These are phyloP conservation scores for Kluyveromyces sp. DNA, from an alignment of 1,139 yeast genomes.

Conservation along the genomic window DNA sequence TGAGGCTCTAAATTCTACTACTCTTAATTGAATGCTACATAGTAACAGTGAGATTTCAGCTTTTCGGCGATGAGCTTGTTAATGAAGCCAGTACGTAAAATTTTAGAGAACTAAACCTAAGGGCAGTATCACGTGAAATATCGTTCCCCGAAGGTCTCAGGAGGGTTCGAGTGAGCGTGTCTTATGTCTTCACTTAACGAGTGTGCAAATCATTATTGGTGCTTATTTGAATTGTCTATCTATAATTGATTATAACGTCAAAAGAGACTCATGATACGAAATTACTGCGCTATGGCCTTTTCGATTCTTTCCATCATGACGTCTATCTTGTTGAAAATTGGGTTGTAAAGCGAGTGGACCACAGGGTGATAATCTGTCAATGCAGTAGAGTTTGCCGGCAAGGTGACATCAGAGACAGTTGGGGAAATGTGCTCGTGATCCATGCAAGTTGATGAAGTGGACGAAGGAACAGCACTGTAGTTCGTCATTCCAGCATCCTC, in stretches of 20 bases:
- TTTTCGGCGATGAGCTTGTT: not conserved
- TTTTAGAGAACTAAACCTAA: not conserved
- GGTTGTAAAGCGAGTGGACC: slow-evolving; percentile 43
- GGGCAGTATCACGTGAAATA: not conserved
- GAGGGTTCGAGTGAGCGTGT: not conserved
- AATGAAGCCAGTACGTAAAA: not conserved
- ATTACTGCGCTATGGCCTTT: slow-evolving; percentile 1
- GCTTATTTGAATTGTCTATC: not conserved
- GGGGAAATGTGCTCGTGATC: slow-evolving; percentile 2
- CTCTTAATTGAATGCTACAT: too few relatives aligned
- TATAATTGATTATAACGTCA: not conserved
- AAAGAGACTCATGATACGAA: not conserved
- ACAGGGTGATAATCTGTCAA: slow-evolving; percentile 34
- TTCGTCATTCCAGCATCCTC: not conserved
- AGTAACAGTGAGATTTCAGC: not conserved
- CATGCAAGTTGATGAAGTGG: slow-evolving; percentile 5
- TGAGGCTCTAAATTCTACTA: too few relatives aligned
- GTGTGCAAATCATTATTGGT: not conserved
- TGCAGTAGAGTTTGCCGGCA: not conserved
- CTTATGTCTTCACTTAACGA: not conserved
- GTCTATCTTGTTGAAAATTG: slow-evolving; percentile 44
- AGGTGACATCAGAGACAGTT: slow-evolving; percentile 1
- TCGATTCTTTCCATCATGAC: slow-evolving; percentile 32
- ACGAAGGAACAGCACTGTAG: slow-evolving; percentile 1
- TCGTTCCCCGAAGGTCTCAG: not conserved